A percentile compares a stretch with the other conserved stretches of the same genome.
Evolutionary conservation across 2,329 filamentous ascomycete genomes (phyloP).

Genomic region (Plectosphaerella plurivora): DNA sequence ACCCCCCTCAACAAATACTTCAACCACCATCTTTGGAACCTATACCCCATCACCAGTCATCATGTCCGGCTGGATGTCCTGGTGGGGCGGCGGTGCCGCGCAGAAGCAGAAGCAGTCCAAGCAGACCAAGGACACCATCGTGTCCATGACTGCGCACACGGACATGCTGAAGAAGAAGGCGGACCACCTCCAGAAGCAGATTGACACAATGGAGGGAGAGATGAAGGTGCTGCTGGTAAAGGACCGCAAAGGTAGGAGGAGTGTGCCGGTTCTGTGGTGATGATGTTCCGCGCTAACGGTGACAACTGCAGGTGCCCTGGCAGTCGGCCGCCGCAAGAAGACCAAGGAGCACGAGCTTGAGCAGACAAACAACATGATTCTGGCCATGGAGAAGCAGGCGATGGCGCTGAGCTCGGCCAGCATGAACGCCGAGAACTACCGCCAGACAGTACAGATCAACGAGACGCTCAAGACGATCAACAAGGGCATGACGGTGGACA

Average conservation of each 20-base stretch:
- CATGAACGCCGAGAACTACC: constrained; percentile 94
- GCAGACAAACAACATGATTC: constrained; percentile 84
- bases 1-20: not conserved
- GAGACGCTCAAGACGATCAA: constrained; percentile 93
- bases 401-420: constrained; percentile 97
- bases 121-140: constrained; percentile 87
- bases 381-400: constrained; percentile 90
- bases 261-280: not conserved
- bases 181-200: constrained; percentile 84
- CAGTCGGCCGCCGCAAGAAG: constrained; percentile 69
- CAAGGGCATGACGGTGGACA: constrained; percentile 83
- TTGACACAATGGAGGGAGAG: constrained; percentile 61
- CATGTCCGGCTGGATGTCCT: constrained; percentile 73
- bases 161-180: constrained; percentile 98
- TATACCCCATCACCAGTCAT: constrained; percentile 14
- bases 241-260: constrained; percentile 1
- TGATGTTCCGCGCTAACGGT: not conserved
- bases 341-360: constrained; percentile 85
- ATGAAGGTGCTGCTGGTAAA: constrained; percentile 1
- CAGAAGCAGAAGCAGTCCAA: constrained; percentile 81
- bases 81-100: constrained; percentile 81
- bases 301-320: not conserved
- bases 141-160: constrained; percentile 79
- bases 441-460: constrained; percentile 88
- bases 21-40: not conserved